Evolutionary conservation across 2,329 filamentous ascomycete species (phyloP), one percentile per base, ranked within the genome.

Genomic region (Dactylellina haptotyla): DNA sequence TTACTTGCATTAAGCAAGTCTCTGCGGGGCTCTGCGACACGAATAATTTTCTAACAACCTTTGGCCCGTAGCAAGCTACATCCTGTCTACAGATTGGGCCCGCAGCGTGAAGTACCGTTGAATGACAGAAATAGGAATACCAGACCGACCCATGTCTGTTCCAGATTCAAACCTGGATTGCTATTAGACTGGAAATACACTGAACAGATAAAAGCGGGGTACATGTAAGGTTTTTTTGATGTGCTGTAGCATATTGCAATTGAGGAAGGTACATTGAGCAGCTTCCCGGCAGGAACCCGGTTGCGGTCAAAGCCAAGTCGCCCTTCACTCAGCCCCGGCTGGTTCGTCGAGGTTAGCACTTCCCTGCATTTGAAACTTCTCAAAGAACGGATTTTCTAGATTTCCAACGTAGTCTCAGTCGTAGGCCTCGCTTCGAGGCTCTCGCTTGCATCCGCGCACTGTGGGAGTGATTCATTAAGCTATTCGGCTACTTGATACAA

Each of bases 361-460:
- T 28, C 25, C 5, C 45, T 12, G 16, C 45, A n/a, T 23, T 28
- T 50, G 45, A 50, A 23, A 50, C 20, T 14, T 9, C 16, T 46
- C 43, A 20, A 20, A 46, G n/a, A n/a, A n/a, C n/a, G n/a, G n/a
- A n/a, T n/a, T n/a, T n/a, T n/a, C n/a, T n/a, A n/a, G n/a, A n/a
- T n/a, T 46, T 25, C 18, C 18, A 8, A 41, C 12, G 37, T 8
- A 46, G 43, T 46, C 43, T 50, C 20, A 30, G 5, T 28, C 39
- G n/a, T n/a, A 6, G 37, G n/a, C 20, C 34, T 67, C 63, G 63
- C 63, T 59, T 67, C 41, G 9, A 30, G 20, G 12, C n/a, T 30
- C 18, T 66, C 62, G 62, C 51, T 57, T 51, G 39, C 53, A 59
- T 67, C 63, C 63, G 63, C 53, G 53, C 39, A 10, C 45, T 53